These are phyloP conservation scores for Abortiporus biennis DNA, from an alignment of 1,284 basidiomycete species.

Conservation along the genomic window DNA sequence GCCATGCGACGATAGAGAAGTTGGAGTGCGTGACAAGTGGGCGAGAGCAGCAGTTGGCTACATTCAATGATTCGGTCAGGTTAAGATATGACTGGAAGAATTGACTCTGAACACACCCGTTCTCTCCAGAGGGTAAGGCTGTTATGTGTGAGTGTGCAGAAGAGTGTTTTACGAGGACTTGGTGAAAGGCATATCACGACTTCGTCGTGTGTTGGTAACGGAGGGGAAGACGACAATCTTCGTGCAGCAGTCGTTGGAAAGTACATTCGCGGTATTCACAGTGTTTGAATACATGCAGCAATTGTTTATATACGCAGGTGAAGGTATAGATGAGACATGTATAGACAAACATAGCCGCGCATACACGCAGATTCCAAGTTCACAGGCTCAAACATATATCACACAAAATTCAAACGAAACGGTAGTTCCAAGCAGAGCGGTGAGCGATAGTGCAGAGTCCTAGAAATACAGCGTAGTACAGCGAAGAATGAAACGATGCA, in stretches of 20 bases:
- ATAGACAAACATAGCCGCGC: too few relatives aligned
- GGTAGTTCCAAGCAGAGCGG: not conserved
- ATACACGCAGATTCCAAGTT: too few relatives aligned
- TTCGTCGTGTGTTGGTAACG: conserved; percentile 58
- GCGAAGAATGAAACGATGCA: not conserved
- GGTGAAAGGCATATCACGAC: conserved; percentile 53
- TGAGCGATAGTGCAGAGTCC: not conserved
- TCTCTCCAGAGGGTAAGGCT: conserved; percentile 79
- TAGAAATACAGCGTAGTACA: conserved; percentile 7
- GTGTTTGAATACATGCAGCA: not conserved
- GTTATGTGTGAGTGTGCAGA: conserved; percentile 66
- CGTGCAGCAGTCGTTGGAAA: conserved; percentile 75
- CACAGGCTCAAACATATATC: not conserved
- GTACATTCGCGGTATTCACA: conserved; percentile 47
- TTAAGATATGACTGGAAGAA: not conserved
- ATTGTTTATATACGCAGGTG: too few relatives aligned
- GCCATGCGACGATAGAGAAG: conserved; percentile 78
- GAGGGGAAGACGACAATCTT: conserved; percentile 61
- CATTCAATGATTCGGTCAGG: not conserved
- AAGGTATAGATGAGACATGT: too few relatives aligned
- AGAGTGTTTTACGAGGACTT: conserved; percentile 73
- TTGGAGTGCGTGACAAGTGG: conserved; percentile 66
- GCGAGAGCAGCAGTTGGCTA: conserved; percentile 80
- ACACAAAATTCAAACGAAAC: conserved; percentile 2
- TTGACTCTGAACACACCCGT: conserved; percentile 49